Conservation (phyloP, 495 filamentous ascomycete genomes). For the Mycothermus thermophilus region DNA sequence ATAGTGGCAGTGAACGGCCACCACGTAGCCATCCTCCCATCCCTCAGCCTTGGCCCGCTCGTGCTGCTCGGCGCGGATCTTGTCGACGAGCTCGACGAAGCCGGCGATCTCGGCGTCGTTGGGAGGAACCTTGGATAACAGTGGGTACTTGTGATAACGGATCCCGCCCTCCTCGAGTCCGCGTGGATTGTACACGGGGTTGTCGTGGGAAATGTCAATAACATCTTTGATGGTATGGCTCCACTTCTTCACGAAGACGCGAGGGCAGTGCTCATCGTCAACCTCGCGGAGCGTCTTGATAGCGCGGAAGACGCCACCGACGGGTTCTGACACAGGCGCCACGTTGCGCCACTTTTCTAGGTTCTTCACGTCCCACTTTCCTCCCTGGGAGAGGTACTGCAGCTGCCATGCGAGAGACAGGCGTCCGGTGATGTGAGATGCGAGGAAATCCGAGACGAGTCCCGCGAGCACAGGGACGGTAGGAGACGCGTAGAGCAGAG, state of each 20-base stretch:
- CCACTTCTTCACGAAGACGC: constrained; percentile 57
- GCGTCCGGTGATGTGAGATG: constrained; percentile 56
- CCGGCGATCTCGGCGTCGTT: constrained; percentile 56
- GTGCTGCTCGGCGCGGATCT: constrained; percentile 41
- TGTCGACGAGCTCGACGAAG: constrained; percentile 70
- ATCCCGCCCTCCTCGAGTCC: constrained; percentile 60
- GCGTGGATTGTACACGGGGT: constrained; percentile 71
- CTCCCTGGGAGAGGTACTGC: constrained; percentile 67
- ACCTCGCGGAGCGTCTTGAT: constrained; percentile 82
- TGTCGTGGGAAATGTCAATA: constrained; percentile 78
- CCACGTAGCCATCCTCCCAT: constrained; percentile 28
- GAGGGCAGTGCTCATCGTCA: constrained; percentile 70
- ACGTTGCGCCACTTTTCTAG: constrained; percentile 80
- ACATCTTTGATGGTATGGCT: constrained; percentile 51
- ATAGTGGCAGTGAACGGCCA: constrained; percentile 92
- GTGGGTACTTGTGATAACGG: constrained; percentile 75
- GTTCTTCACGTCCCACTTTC: constrained; percentile 98
- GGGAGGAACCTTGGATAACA: constrained; percentile 83
- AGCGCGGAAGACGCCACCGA: constrained; percentile 62
- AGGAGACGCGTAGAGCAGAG: constrained; percentile 64
- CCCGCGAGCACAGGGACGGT: constrained; percentile 65
- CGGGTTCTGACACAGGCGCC: constrained; percentile 59
- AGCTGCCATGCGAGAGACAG: constrained; percentile 83
- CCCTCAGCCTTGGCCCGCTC: constrained; percentile 25
- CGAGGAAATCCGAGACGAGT: constrained; percentile 69